Evolutionary conservation across 2,329 filamentous ascomycete genomes (phyloP).

Genomic region (Ophiostoma australiae): DNA sequence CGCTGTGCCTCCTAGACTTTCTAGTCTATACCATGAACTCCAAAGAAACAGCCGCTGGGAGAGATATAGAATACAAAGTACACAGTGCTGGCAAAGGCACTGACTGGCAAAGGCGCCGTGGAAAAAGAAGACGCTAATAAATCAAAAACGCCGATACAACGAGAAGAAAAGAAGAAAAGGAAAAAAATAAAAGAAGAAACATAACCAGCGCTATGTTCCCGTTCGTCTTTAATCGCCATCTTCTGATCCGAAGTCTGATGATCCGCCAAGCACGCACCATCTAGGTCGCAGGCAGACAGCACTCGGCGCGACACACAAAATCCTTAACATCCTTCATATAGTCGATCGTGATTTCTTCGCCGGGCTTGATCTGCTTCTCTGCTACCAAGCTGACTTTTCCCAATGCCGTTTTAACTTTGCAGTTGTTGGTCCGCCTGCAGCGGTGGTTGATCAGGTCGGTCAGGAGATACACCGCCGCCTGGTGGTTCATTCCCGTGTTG

Average conservation of each 20-base stretch:
- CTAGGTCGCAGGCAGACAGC: conserved; percentile 20
- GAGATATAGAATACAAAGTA: background rate
- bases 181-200: background rate
- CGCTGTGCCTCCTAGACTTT: background rate
- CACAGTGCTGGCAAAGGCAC: background rate
- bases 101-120: background rate
- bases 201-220: background rate
- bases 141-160: background rate
- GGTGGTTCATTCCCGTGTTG: conserved; percentile 22
- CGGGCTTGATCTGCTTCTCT: conserved; percentile 30
- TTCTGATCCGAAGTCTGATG: background rate
- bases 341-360: conserved; percentile 38
- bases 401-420: conserved; percentile 29
- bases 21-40: background rate
- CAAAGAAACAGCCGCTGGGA: background rate
- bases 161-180: background rate
- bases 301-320: conserved; percentile 33
- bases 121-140: background rate
- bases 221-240: background rate
- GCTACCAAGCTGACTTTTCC: conserved; percentile 31
- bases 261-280: background rate
- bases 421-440: conserved; percentile 32
- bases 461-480: conserved; percentile 28
- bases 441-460: conserved; percentile 36
- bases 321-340: conserved; percentile 33